phyloP scores from a whole-genome alignment of 1,284 basidiomycete genomes.

The Heterobasidion parviporum region DNA sequence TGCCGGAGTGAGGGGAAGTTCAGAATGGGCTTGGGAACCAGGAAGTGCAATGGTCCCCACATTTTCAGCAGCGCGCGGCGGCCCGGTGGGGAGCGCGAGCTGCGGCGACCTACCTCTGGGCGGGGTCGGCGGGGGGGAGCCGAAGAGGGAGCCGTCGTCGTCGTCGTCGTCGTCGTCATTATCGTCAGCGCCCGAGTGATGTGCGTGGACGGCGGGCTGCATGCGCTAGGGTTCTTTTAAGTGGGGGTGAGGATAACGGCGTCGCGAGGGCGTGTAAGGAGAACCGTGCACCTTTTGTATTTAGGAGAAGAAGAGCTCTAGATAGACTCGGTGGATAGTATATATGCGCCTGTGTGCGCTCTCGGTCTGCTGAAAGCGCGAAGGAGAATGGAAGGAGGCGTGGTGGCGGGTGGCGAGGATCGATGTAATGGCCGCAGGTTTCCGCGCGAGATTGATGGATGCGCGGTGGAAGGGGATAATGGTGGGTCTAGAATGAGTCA shows the following conservation, averaged over 20 bases:
- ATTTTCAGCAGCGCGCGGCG: constrained; percentile 52
- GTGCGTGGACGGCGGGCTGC: constrained; percentile 7
- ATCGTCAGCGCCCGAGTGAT: constrained; percentile 2
- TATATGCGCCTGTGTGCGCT: too few relatives aligned
- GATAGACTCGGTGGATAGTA: too few relatives aligned
- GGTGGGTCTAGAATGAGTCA: too few relatives aligned
- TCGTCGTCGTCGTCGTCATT: constrained; percentile 9
- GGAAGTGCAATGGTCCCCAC: constrained; percentile 94
- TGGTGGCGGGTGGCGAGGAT: too few relatives aligned
- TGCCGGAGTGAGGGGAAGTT: constrained; percentile 70
- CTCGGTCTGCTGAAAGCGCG: too few relatives aligned
- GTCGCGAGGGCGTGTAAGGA: too few relatives aligned
- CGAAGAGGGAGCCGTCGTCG: constrained; percentile 67
- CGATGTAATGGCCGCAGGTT: too few relatives aligned
- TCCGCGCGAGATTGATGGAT: too few relatives aligned
- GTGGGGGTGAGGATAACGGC: not conserved
- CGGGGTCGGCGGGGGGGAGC: constrained; percentile 68
- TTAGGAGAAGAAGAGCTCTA: too few relatives aligned
- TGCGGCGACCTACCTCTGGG: constrained; percentile 64
- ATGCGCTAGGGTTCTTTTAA: constrained; percentile 5
- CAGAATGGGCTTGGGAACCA: constrained; percentile 82
- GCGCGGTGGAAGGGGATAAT: too few relatives aligned
- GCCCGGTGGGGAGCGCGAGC: constrained; percentile 48
- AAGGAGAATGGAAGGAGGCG: too few relatives aligned
- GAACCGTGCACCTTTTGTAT: too few relatives aligned